phyloP scores from a whole-genome alignment of 108 stramenopile species.

The Tribonema minus region DNA sequence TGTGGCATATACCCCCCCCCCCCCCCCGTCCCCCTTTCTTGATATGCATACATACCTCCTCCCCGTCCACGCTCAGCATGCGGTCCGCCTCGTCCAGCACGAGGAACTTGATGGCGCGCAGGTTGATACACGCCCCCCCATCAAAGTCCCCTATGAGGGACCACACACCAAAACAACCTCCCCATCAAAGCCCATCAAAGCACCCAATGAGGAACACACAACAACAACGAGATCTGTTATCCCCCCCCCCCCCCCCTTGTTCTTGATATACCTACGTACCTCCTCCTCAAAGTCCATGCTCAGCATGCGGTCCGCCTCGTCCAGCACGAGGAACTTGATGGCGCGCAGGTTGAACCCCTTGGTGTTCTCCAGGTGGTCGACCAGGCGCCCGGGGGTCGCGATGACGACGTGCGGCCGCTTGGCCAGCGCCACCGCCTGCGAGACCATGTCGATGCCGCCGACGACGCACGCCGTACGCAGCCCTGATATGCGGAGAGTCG shows the following conservation, averaged over 20 bases:
- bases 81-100: slow-evolving; percentile 99
- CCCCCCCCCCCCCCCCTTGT: too few relatives aligned
- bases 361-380: slow-evolving; percentile 97
- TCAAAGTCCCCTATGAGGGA: too few relatives aligned
- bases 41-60: too few relatives aligned
- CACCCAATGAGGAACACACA: too few relatives aligned
- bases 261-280: neutral
- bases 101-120: slow-evolving; percentile 79
- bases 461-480: slow-evolving; percentile 87
- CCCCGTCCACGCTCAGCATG: slow-evolving; percentile 73
- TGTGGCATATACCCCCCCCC: too few relatives aligned
- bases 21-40: too few relatives aligned
- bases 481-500: too few relatives aligned
- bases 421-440: slow-evolving; percentile 90
- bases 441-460: slow-evolving; percentile 86
- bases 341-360: slow-evolving; percentile 90
- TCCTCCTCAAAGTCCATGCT: slow-evolving; percentile 57
- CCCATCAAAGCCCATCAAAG: too few relatives aligned
- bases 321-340: slow-evolving; percentile 84
- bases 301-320: slow-evolving; percentile 99
- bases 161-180: too few relatives aligned
- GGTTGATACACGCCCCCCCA: too few relatives aligned
- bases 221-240: too few relatives aligned
- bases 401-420: slow-evolving; percentile 92
- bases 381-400: slow-evolving; percentile 92